Evolutionary conservation across 495 filamentous ascomycete genomes (phyloP), one percentile per base, ranked within the genome.

Genomic region (Durotheca rogersii): DNA sequence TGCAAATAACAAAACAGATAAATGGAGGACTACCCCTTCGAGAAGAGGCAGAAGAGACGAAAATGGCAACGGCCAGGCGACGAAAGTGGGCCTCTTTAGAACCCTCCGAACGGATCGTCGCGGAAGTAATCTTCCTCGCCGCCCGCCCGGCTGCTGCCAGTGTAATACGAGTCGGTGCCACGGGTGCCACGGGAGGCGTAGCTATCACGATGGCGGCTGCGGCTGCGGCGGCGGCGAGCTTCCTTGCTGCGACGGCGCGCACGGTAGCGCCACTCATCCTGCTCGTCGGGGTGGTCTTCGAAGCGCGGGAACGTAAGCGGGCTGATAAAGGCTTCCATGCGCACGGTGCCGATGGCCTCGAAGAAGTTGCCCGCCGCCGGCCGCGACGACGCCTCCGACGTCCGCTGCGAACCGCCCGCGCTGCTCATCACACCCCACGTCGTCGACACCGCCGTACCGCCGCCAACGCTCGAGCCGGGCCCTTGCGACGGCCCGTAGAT

Each of bases 301-400:
- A 72, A 69, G 6, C 61, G 66, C 1, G 61, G 58, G 34, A 74
- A 69, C 6, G 69, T 66, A 10, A 80, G 64, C 10, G 80, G 79
- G 47, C 82, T 83, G 42, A 91, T 86, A 62, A 98, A 98, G 0
- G 93, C 93, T 67, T 97, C 93, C 93, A 98, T 98, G 20, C 93
- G 82, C 31, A 98, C 82, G 7, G 90, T 96, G 11, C 93, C 93
- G 20, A 95, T 86, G 0, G 87, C 84, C 31, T 86, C 83, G 64
- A 85, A 84, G 68, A 85, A 85, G 49, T 85, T 84, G 43, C 52
- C 72, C 15, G 67, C 72, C 15, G 67, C 59, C 15, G 21, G 75
- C 68, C 56, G 76, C 66, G 67, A 90, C 66, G 67, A 90, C 51
- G 60, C 86, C 71, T 65, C 80, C 68, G 52, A 90, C 50, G 66